Base-by-base conservation (phyloP, 148 eudicot species). In the Vaccinium myrtillus region DNA sequence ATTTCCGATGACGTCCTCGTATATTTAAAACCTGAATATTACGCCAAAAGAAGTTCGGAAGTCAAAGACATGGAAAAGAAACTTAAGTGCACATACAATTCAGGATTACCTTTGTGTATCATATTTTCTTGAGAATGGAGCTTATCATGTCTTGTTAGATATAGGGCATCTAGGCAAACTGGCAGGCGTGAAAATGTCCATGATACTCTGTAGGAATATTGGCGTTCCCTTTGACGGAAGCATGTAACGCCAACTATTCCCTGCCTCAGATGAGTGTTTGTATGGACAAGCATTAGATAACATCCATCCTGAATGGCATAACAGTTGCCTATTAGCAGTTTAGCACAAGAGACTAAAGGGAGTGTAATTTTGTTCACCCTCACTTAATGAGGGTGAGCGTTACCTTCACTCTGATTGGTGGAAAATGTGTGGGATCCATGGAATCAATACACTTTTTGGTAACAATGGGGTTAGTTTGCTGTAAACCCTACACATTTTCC, bases 271-370 rank as follows among this genome's bases (percentile, higher is more conserved):
- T 87, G 77, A 81, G 78, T 83, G 86, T 74, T 87, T 49, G 89
- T 85, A 53, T 85, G 88, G 78, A 84, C 85, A 48, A 89, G 87
- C 93, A 93, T 91, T 82, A 70, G 82, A 36, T 27, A 81, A 86
- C 30, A 78, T 50, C 73, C 85, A 84, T 78, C 86, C 93, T 86
- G 87, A 83, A 85, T 74, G 46, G 50, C 21, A 84, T 11, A 51
- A 23, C 21, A 25, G 53, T 32, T 46, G 36, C 79, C 79, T 58
- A 63, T 83, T 61, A 78, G 54, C 59, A 70, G 23, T 78, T 12
- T 32, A 58, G 54, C 55, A 27, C 32, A 32, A 67, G 32, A 25
- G 36, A 67, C 36, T 27, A 67, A 69, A 30, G 59, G 23, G 46
- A 43, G 46, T 43, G 46, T 43, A 43, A 43, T 43, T 43, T 43